These are phyloP conservation scores for Massariosphaeria phaeospora DNA, from an alignment of 495 filamentous ascomycete genomes.

Conservation along the genomic window DNA sequence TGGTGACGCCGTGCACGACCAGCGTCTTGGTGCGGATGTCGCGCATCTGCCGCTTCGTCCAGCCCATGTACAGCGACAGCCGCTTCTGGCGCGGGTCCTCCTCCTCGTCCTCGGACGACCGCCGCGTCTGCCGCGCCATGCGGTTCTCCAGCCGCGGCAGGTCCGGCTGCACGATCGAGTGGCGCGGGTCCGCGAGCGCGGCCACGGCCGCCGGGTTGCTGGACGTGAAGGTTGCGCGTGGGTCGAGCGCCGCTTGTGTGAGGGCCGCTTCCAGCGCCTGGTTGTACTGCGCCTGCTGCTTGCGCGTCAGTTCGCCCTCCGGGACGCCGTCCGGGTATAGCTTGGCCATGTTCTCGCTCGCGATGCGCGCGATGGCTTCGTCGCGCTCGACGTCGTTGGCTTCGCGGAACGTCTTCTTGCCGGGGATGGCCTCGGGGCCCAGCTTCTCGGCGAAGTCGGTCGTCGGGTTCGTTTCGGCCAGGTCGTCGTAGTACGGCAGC, in stretches of 20 bases:
- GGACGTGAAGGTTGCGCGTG: slow-evolving; percentile 14
- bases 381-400: slow-evolving; percentile 26
- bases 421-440: background rate
- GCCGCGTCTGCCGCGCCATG: slow-evolving; percentile 20
- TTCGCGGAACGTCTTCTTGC: slow-evolving; percentile 10
- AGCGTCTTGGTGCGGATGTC: slow-evolving; percentile 57
- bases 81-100: slow-evolving; percentile 49
- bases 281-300: slow-evolving; percentile 12
- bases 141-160: slow-evolving; percentile 27
- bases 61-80: slow-evolving; percentile 69
- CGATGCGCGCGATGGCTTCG: slow-evolving; percentile 18
- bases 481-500: slow-evolving; percentile 80
- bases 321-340: slow-evolving; percentile 42
- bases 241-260: slow-evolving; percentile 26
- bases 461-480: slow-evolving; percentile 67
- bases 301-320: slow-evolving; percentile 5
- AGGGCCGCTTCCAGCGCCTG: slow-evolving; percentile 19
- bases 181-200: slow-evolving; percentile 24
- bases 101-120: slow-evolving; percentile 36
- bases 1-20: slow-evolving; percentile 67
- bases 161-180: slow-evolving; percentile 17
- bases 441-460: slow-evolving; percentile 31
- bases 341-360: slow-evolving; percentile 50
- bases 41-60: slow-evolving; percentile 50
- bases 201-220: slow-evolving; percentile 1